Evolutionary conservation across 768 basidiomycete species (phyloP), one percentile per base, ranked within the genome.

Genomic region (Russula emetica): DNA sequence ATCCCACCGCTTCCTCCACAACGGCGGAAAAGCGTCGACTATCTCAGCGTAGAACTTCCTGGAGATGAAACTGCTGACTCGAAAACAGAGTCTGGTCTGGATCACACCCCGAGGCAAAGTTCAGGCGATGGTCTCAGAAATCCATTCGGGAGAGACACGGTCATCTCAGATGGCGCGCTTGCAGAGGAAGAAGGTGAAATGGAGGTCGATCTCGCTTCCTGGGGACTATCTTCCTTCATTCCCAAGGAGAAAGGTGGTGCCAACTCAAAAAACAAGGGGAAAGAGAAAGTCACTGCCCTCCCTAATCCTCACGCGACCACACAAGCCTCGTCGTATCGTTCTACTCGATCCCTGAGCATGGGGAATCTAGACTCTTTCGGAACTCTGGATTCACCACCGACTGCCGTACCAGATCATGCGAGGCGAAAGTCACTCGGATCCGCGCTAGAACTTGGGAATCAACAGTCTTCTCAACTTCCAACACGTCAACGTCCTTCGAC

Each of bases 201-300:
- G 36, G 92, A 92, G 70, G 87, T 92, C 30, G 90, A 92, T 74
- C 78, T 93, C 62, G 79, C 86, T 3, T 92, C 90, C 20, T 94
- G 90, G 91, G 92, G 92, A 3, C 78, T 94, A 28, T 87, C 91
- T 63, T 81, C 84, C 7, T 85, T 91, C 74, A 84, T 90, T 65
- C 80, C 84, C 1, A 87, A 88, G 68, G 84, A 87, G 68, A 88
- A 85, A 75, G 72, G 73, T 32, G 76, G 73, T 61, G 70, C 70
- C 20, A 80, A 79, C 28, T 73, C 70, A 61, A 70, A 67, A 61
- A 63, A 58, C 52, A 73, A 74, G 71, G 72, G 72, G 5, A 79
- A 78, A 60, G 69, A 73, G n/a, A 76, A 72, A 63, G 72, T 76
- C 58, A 72, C 71, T 44, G 68, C 72, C 14, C 71, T 83, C 18